These are phyloP conservation scores for Colletotrichum sp. DNA, from an alignment of 2,329 filamentous ascomycete genomes.

Conservation along the genomic window DNA sequence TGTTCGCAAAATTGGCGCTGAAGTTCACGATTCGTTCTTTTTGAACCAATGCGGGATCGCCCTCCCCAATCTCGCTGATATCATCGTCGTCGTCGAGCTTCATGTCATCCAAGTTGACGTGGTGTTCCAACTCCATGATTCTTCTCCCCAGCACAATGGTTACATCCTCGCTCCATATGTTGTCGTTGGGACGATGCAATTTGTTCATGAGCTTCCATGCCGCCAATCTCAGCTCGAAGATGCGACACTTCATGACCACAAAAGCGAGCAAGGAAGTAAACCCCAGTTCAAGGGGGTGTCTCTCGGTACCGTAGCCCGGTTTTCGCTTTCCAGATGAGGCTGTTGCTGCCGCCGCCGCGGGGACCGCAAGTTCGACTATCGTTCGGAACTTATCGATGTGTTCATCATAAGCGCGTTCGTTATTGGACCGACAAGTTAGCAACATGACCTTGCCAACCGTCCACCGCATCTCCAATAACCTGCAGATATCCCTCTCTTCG, in stretches of 20 bases:
- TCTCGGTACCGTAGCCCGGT: not conserved
- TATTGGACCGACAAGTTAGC: too few species aligned
- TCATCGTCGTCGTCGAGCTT: not conserved
- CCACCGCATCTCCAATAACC: not conserved
- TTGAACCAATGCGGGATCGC: not conserved
- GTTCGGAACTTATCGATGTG: constrained; percentile 29
- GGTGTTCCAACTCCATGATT: constrained; percentile 37
- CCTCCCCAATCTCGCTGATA: not conserved
- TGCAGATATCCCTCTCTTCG: not conserved
- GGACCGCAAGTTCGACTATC: not conserved
- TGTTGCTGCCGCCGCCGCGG: not conserved
- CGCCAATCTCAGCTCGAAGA: not conserved
- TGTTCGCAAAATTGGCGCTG: not conserved
- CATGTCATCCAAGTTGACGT: not conserved
- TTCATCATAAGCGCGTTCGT: constrained; percentile 32
- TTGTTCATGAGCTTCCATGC: not conserved
- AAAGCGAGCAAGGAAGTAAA: not conserved
- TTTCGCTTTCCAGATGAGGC: not conserved
- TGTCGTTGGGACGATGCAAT: constrained; percentile 33
- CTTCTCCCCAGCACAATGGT: constrained; percentile 34
- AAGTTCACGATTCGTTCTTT: not conserved
- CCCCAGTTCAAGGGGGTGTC: not conserved
- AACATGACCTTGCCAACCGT: not conserved
- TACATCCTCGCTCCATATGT: constrained; percentile 39
- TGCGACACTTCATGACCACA: not conserved